phyloP scores from a whole-genome alignment of 768 basidiomycete genomes.

The Mycena kentingensis region DNA sequence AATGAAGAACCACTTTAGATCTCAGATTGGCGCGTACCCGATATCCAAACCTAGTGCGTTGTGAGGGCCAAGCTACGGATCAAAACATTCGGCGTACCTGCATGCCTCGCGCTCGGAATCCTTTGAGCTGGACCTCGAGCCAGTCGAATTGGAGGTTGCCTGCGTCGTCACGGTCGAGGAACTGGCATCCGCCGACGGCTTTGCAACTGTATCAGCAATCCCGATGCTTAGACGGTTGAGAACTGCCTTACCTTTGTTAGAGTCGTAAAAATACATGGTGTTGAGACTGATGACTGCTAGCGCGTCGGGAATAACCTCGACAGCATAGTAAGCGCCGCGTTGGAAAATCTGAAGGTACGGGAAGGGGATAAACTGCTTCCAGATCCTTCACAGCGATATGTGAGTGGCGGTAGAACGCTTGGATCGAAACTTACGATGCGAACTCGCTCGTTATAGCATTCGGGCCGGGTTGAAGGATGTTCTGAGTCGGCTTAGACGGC shows the following conservation, averaged over 20 bases:
- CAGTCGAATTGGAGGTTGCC: conserved; percentile 88
- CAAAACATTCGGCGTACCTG: conserved; percentile 49
- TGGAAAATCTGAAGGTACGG: conserved; percentile 80
- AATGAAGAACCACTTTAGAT: conserved; percentile 7
- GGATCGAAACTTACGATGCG: conserved; percentile 52
- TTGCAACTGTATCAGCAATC: conserved; percentile 5
- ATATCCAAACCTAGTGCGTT: conserved; percentile 46
- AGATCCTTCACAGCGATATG: conserved; percentile 55
- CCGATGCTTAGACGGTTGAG: conserved; percentile 8
- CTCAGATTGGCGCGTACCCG: conserved; percentile 33
- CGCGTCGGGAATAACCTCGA: conserved; percentile 75
- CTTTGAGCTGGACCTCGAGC: conserved; percentile 81
- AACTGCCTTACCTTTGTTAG: conserved; percentile 68
- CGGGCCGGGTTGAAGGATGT: conserved; percentile 69
- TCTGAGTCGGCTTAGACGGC: conserved; percentile 39
- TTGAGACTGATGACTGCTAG: conserved; percentile 84
- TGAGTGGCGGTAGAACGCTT: conserved; percentile 1
- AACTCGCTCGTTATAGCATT: conserved; percentile 71
- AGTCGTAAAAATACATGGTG: conserved; percentile 89
- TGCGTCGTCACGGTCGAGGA: conserved; percentile 68
- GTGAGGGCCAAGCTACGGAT: conserved; percentile 6
- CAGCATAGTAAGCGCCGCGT: conserved; percentile 82
- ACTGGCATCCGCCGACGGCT: conserved; percentile 80
- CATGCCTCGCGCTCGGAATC: conserved; percentile 69
- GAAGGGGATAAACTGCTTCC: conserved; percentile 80